Conservation (phyloP, 1,139 yeast genomes). For the Yamadazyma pseudoaaseri region DNA sequence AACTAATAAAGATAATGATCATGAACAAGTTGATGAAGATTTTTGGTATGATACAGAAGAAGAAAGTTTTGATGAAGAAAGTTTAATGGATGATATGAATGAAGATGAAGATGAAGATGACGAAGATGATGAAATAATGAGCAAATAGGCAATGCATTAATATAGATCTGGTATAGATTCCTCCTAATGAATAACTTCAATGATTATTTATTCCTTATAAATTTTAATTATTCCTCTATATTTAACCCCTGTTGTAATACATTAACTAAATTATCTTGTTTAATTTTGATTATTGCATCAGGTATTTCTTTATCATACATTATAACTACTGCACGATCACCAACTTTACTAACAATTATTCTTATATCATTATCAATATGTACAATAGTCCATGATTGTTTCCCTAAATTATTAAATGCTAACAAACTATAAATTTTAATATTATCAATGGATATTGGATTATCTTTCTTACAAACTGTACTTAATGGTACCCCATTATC, state of each 20-base stretch:
- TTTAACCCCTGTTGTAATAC: conserved; percentile 34
- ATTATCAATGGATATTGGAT: conserved; percentile 33
- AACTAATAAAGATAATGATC: conserved; percentile 41
- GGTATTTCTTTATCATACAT: conserved; percentile 18
- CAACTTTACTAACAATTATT: conserved; percentile 27
- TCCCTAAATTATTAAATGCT: conserved; percentile 35
- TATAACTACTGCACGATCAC: conserved; percentile 13
- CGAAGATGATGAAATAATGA: conserved; percentile 43
- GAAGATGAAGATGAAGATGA: conserved; percentile 59
- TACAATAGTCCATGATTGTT: conserved; percentile 30
- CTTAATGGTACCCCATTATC: conserved; percentile 41
- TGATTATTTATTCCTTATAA: background rate
- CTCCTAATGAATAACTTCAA: conserved; percentile 1
- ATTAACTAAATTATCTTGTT: conserved; percentile 33
- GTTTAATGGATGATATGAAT: conserved; percentile 51
- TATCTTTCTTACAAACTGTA: conserved; percentile 27
- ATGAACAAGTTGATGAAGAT: conserved; percentile 77
- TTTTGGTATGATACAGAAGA: conserved; percentile 80
- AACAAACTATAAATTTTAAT: conserved; percentile 47
- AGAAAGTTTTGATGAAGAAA: conserved; percentile 54
- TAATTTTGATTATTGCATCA: conserved; percentile 43
- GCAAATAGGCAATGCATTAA: conserved; percentile 16
- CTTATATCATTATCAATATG: conserved; percentile 31
- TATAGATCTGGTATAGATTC: conserved; percentile 1
- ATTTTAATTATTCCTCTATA: conserved; percentile 17